Evolutionary conservation across 2,329 filamentous ascomycete genomes (phyloP), one percentile per base, ranked within the genome.

Genomic region (Fusarium mundagurra): DNA sequence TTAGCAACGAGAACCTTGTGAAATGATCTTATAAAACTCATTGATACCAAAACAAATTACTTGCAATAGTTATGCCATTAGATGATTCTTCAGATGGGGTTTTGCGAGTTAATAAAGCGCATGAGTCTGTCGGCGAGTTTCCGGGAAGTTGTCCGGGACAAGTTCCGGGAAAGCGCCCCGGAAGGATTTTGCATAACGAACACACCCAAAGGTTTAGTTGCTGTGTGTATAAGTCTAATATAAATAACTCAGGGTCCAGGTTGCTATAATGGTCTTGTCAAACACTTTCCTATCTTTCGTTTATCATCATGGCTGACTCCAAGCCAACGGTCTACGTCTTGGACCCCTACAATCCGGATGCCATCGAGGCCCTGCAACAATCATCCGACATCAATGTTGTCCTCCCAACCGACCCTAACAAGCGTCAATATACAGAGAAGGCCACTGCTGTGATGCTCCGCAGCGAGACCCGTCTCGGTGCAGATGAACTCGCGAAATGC

Each of bases 151-250:
- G 1, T 18, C 51, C 51, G 51, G 51, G 51, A 29, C 16, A 31
- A 8, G 0, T 0, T 41, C 51, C 34, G 24, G 51, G 34, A 55
- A 18, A 6, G 1, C 6, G 3, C 10, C 34, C 24, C 20, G 24
- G 31, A 34, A 5, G 4, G 8, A 1, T 4, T 6, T 8, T 10
- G 16, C 1, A 3, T 9, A 3, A 10, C 1, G 2, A 22, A 36
- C 4, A 38, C 7, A 1, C 5, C 8, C 5, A 13, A n/a, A 18
- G 2, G 8, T 9, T 2, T 3, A 0, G 5, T 9, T 17, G 3
- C 6, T 16, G 3, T 33, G 6, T 3, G 0, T 20, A 31, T 17
- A 31, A n/a, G n/a, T n/a, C n/a, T n/a, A n/a, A n/a, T n/a, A n/a
- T n/a, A n/a, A n/a, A n/a, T n/a, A n/a, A n/a, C n/a, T n/a, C n/a